Evolutionary conservation across 2,329 filamentous ascomycete species (phyloP).

Genomic region (Fusarium poae): DNA sequence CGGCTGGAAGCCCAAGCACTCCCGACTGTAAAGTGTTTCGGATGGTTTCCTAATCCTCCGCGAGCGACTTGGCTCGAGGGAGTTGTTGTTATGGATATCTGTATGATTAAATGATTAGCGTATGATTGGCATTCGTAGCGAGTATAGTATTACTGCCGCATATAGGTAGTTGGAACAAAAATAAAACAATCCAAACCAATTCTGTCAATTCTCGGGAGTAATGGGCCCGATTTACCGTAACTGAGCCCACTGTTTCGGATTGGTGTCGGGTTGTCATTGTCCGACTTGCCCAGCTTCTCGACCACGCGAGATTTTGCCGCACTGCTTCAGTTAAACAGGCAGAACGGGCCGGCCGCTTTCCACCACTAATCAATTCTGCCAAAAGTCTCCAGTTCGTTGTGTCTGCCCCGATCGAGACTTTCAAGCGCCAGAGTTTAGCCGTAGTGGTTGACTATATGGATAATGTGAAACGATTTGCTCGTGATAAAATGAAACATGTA

Average conservation of each 20-base stretch:
- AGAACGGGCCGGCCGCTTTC: constrained; percentile 32
- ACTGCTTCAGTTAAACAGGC: constrained; percentile 18
- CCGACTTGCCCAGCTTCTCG: constrained; percentile 18
- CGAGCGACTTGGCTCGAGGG: constrained; percentile 9
- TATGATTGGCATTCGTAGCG: constrained; percentile 34
- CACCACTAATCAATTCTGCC: constrained; percentile 2
- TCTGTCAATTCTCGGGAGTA: constrained; percentile 17
- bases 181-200: constrained; percentile 19
- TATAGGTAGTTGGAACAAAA: constrained; percentile 29
- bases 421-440: constrained; percentile 1
- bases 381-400: neutral
- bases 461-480: neutral
- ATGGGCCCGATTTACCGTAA: constrained; percentile 30
- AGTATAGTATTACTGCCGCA: constrained; percentile 10
- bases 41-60: constrained; percentile 3
- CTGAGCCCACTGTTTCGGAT: constrained; percentile 1
- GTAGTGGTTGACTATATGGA: neutral
- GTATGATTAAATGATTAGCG: constrained; percentile 41
- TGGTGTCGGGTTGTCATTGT: constrained; percentile 12
- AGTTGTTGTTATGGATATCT: constrained; percentile 31
- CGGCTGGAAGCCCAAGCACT: constrained; percentile 58
- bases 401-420: neutral
- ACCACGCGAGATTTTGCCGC: constrained; percentile 21
- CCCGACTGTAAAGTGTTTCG: constrained; percentile 50
- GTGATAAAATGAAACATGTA: constrained; percentile 5